Base-by-base conservation (phyloP, 805 yeast genomes). In the Helenozyma rhizophorensis region DNA sequence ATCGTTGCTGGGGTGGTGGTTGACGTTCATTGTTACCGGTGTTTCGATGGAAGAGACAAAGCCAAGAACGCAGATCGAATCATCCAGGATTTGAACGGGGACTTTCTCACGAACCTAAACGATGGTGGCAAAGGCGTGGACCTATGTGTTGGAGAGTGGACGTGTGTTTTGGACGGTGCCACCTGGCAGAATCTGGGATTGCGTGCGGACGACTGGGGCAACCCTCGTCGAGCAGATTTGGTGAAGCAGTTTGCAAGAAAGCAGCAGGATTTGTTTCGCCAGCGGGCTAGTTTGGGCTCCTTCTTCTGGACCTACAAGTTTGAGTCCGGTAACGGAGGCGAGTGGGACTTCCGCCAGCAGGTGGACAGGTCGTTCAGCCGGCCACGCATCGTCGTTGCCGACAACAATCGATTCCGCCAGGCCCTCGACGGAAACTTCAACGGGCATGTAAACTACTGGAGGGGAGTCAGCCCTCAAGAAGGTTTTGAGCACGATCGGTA, bases 301-400 rank as follows among this genome's bases (percentile, higher is more conserved):
- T 89, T 72, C 57, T 90, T 93, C 59, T 90, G 97, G 97, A 84
- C 96, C 2, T 83, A 63, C 56, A 86, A 87, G 59, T 89, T 89
- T 52, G 76, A 82, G 53, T 69, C 78, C 36, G 97, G 97, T 2
- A 82, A 80, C 51, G 97, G 97, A 26, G 97, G 97, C 11, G 97
- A 87, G 60, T 90, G 97, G 97, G 97, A 93, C 30, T 81, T 86
- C 59, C 69, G 72, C 15, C 83, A 87, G 23, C 85, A 84, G 88
- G 63, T 71, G 14, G 78, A 80, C 14, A 60, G 62, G 33, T 46
- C 49, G 5, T 56, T 62, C 24, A 30, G 33, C 10, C 37, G 49
- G 3, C 47, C 54, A 22, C 43, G 41, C 21, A 48, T 50, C 14
- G 37, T 45, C 3, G 27, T 62, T 1, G 80, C 82, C 1, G 57